Evolutionary conservation across 2,329 filamentous ascomycete species (phyloP), one percentile per base, ranked within the genome.

Genomic region (Neofusicoccum umdonicola): DNA sequence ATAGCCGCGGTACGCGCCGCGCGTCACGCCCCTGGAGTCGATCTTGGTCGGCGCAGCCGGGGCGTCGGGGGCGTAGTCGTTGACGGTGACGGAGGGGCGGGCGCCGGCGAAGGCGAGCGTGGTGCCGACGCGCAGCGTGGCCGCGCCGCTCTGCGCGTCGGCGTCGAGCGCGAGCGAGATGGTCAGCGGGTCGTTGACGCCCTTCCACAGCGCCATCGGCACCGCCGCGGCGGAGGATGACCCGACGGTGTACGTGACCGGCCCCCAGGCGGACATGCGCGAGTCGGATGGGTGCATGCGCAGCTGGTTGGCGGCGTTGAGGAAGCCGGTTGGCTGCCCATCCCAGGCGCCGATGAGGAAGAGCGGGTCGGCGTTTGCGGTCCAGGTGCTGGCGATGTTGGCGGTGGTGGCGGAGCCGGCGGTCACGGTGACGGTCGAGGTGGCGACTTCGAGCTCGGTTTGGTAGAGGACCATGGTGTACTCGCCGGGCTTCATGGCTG

Each of bases 391-490:
- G 2, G 82, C 80, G 52, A 88, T 87, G 70, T 83, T 81, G 57
- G 80, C 79, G 3, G 78, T 81, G 0, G 80, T 80, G 0, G 80
- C 79, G 37, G 74, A 73, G 4, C 85, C 85, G 1, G 83, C 82
- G 1, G 77, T 78, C 45, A 88, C 84, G 83, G 73, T 90, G 90
- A 76, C 84, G 27, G 34, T 50, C 1, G 42, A 13, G 13, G 12
- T 27, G 42, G 42, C 62, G 9, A 87, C 84, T 66, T 82, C 79
- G 71, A 83, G 83, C 72, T 88, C 86, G n/a, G 79, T 82, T 68
- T 86, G 85, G 74, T 88, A 88, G 42, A 90, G 81, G 4, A 87
- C 83, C 82, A 88, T 88, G n/a, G 85, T 88, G 76, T 90, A 90
- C 0, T 84, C 87, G 34, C 88, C 87, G 0, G 87, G 85, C 70